These are phyloP conservation scores for Aspergillus sp. DNA, from an alignment of 2,329 filamentous ascomycete species.

Conservation along the genomic window DNA sequence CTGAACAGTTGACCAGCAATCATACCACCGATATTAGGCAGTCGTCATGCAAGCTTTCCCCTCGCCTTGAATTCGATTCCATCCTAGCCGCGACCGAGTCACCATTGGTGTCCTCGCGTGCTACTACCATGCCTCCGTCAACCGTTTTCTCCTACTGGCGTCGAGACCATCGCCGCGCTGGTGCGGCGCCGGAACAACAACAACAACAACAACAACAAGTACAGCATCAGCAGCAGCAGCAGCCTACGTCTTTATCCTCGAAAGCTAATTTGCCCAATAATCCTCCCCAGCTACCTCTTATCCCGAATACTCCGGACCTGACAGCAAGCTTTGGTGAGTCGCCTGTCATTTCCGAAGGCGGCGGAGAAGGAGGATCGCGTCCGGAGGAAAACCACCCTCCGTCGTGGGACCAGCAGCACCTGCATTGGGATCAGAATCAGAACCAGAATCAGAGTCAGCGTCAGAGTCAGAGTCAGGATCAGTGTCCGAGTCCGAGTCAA, in stretches of 20 bases:
- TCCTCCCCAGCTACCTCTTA: slow-evolving; percentile 26
- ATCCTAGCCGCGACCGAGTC: slow-evolving; percentile 4
- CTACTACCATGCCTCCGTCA: slow-evolving; percentile 26
- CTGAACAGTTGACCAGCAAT: too few relatives aligned
- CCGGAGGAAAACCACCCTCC: slow-evolving; percentile 10
- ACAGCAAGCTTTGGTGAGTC: slow-evolving; percentile 21
- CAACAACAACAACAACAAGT: neutral
- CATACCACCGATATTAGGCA: too few relatives aligned
- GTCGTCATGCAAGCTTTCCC: neutral
- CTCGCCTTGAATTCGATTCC: neutral
- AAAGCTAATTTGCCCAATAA: slow-evolving; percentile 16
- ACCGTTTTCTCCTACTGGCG: slow-evolving; percentile 36
- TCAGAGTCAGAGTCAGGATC: slow-evolving; percentile 10
- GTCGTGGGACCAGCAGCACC: too few relatives aligned
- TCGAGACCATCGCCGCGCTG: slow-evolving; percentile 31
- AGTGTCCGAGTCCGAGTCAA: too few relatives aligned
- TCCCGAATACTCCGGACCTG: slow-evolving; percentile 22
- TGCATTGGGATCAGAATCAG: too few relatives aligned
- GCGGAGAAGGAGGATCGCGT: neutral
- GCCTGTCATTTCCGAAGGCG: slow-evolving; percentile 7
- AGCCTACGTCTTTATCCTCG: slow-evolving; percentile 8
- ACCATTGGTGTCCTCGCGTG: slow-evolving; percentile 9
- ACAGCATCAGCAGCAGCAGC: slow-evolving; percentile 9
- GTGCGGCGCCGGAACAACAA: slow-evolving; percentile 18
- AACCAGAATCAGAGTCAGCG: too few relatives aligned